Conservation (phyloP, 306 rosid genomes). For the Vicia faba region DNA sequence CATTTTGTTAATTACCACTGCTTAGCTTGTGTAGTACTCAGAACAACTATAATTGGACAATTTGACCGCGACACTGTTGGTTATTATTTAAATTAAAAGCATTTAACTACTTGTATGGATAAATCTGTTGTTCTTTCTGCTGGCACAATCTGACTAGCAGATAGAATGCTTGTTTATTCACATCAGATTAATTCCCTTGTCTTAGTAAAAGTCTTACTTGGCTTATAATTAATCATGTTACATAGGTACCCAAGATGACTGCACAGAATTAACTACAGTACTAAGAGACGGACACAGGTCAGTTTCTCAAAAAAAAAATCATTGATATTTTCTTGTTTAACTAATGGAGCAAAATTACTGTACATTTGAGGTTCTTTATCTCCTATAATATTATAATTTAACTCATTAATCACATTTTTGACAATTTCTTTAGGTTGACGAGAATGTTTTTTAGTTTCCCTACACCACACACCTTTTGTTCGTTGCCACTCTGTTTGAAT, state of each 20-base stretch:
- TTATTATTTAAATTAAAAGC: slow-evolving; percentile 20
- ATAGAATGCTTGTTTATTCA: slow-evolving; percentile 21
- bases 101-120: slow-evolving; percentile 2
- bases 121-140: slow-evolving; percentile 28
- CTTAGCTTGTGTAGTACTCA: slow-evolving; percentile 6
- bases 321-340: neutral
- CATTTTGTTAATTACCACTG: slow-evolving; percentile 27
- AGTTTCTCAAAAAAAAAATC: too few species aligned
- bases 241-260: slow-evolving; percentile 52
- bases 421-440: slow-evolving; percentile 13
- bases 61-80: slow-evolving; percentile 1
- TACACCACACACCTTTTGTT: neutral
- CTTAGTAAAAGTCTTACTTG: slow-evolving; percentile 17
- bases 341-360: slow-evolving; percentile 8
- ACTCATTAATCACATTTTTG: slow-evolving; percentile 7
- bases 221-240: slow-evolving; percentile 37
- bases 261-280: slow-evolving; percentile 43
- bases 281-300: slow-evolving; percentile 49
- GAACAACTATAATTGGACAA: slow-evolving; percentile 24
- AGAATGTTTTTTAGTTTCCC: neutral
- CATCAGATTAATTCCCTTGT: slow-evolving; percentile 21
- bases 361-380: slow-evolving; percentile 15
- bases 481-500: slow-evolving; percentile 15
- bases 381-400: neutral
- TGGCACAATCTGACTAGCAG: slow-evolving; percentile 15